phyloP scores from a whole-genome alignment of 2,329 filamentous ascomycete species.

The Rhynchosporium agropyri region DNA sequence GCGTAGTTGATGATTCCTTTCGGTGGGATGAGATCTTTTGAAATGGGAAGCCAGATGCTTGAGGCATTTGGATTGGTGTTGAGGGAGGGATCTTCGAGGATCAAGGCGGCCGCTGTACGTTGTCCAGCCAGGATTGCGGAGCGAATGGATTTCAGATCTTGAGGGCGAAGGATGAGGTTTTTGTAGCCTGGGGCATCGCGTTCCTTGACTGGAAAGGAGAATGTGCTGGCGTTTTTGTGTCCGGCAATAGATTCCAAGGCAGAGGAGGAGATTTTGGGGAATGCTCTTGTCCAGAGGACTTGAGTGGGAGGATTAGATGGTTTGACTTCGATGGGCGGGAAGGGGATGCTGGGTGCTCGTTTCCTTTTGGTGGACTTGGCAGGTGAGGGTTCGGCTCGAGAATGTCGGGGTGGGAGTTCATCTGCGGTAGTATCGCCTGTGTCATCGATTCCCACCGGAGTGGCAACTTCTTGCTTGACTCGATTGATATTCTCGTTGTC shows the following conservation, averaged over 20 bases:
- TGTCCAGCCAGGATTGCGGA: constrained; percentile 75
- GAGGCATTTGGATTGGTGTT: constrained; percentile 46
- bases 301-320: constrained; percentile 61
- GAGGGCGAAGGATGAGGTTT: constrained; percentile 71
- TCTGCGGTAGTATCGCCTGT: constrained; percentile 58
- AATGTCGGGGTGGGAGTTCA: constrained; percentile 43
- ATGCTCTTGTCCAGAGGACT: constrained; percentile 75
- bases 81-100: constrained; percentile 61
- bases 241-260: constrained; percentile 76
- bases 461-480: constrained; percentile 63
- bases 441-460: constrained; percentile 57
- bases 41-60: constrained; percentile 67
- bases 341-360: constrained; percentile 45
- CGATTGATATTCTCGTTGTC: constrained; percentile 48
- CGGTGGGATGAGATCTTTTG: constrained; percentile 78
- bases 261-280: constrained; percentile 71
- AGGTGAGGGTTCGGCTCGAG: constrained; percentile 38
- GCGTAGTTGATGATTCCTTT: constrained; percentile 90
- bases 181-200: constrained; percentile 76
- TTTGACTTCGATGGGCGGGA: constrained; percentile 41
- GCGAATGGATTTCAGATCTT: constrained; percentile 78
- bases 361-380: constrained; percentile 57
- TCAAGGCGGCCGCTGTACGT: constrained; percentile 64
- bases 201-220: constrained; percentile 74
- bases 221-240: constrained; percentile 79